A percentile compares a stretch with the other conserved stretches of the same genome.
Evolutionary conservation across 164 flowering plant genomes (phyloP).

Genomic region (Piper betle): DNA sequence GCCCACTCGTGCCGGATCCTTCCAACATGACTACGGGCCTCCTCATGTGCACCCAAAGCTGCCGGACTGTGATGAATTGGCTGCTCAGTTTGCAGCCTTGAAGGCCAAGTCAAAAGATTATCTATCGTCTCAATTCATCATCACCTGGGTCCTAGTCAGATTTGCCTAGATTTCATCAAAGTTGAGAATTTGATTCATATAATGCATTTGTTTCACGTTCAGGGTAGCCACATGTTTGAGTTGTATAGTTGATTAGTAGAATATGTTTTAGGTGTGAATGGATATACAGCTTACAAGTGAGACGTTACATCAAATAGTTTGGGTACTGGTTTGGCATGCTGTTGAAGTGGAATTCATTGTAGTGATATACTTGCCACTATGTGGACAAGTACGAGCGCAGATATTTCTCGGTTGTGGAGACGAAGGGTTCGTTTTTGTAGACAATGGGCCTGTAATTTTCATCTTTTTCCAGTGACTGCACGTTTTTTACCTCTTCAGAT

Average conservation of each 20-base stretch:
- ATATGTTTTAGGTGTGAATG: not conserved
- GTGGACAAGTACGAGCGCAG: too few species aligned
- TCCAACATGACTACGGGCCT: constrained; percentile 27
- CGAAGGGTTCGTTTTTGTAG: too few species aligned
- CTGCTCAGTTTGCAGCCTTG: constrained; percentile 52
- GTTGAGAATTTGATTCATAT: not conserved
- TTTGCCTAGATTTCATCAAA: too few species aligned
- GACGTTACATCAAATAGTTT: not conserved
- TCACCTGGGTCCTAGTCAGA: too few species aligned
- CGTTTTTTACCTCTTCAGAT: not conserved
- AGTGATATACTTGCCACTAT: too few species aligned
- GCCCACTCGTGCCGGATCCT: constrained; percentile 47
- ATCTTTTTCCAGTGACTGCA: not conserved
- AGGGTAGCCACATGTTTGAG: not conserved
- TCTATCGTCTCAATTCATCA: not conserved
- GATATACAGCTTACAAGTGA: not conserved
- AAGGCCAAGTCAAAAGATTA: constrained; percentile 16
- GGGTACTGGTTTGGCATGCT: too few species aligned
- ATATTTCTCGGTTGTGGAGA: too few species aligned
- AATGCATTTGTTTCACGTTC: not conserved
- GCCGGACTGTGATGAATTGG: constrained; percentile 50
- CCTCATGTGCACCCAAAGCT: constrained; percentile 56
- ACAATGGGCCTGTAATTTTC: too few species aligned
- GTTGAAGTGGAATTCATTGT: too few species aligned
- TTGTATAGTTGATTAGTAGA: not conserved